Conservation (phyloP, 441 rosid species). For the Euphorbia celastroides region DNA sequence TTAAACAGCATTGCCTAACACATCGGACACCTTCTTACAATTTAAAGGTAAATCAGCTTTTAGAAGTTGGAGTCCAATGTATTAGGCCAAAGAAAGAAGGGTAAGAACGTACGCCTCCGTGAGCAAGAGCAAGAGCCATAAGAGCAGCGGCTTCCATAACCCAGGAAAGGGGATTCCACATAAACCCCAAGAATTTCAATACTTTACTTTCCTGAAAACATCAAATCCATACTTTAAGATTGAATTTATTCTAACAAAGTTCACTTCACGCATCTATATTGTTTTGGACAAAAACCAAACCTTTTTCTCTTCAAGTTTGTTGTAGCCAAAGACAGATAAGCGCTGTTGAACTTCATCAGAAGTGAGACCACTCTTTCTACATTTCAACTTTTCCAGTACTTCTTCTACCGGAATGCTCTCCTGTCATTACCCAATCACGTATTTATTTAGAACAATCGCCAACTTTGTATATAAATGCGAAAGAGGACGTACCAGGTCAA, state of each 20-base stretch:
- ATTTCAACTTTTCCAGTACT: constrained; percentile 55
- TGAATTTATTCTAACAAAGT: no score
- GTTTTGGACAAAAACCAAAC: no score
- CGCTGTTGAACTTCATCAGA: constrained; percentile 40
- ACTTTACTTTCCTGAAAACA: constrained; percentile 76
- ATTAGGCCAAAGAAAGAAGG: neutral
- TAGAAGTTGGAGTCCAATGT: no score
- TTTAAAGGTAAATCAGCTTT: no score
- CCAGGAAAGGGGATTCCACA: constrained; percentile 99
- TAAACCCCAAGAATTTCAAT: constrained; percentile 86
- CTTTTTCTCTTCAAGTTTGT: constrained; percentile 66
- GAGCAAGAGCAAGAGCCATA: constrained; percentile 90
- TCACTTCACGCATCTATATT: no score
- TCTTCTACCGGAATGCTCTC: constrained; percentile 50
- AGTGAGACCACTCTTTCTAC: constrained; percentile 39
- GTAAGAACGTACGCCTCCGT: constrained; percentile 47
- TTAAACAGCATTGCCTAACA: no score
- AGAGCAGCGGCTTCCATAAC: constrained; percentile 94
- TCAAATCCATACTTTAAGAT: no score
- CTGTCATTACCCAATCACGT: constrained; percentile 22
- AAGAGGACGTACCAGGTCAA: constrained; percentile 40
- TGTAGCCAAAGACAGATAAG: constrained; percentile 44
- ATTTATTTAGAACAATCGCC: neutral
- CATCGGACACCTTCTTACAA: no score
- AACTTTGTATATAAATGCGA: neutral